Percentiles rank a stretch among this genome's conserved stretches.
phyloP scores from a whole-genome alignment of 495 filamentous ascomycete species.

The Baudoinia panamericana region DNA sequence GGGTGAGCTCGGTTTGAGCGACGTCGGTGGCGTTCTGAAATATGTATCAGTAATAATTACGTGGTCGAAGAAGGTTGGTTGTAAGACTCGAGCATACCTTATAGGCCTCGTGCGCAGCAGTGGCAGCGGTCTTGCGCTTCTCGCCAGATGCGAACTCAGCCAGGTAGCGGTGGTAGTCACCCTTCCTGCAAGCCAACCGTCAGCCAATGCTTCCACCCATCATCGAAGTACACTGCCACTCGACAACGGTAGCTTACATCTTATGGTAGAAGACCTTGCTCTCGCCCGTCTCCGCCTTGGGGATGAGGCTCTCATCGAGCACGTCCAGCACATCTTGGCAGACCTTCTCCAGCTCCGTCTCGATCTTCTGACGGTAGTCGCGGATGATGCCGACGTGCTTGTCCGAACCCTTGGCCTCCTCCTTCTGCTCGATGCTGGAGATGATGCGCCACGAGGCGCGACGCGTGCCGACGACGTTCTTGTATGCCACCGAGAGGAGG shows the following conservation, averaged over 20 bases:
- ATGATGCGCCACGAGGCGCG: constrained; percentile 99
- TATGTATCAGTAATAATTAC: not conserved
- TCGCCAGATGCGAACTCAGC: constrained; percentile 97
- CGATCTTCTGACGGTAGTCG: constrained; percentile 98
- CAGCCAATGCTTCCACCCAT: constrained; percentile 1
- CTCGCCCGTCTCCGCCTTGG: constrained; percentile 95
- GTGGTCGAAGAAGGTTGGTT: not conserved
- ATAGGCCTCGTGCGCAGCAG: constrained; percentile 92
- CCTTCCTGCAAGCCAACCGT: constrained; percentile 57
- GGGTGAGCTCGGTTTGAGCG: constrained; percentile 92
- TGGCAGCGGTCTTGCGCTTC: constrained; percentile 92
- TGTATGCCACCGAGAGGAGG: constrained; percentile 97
- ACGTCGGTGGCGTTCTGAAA: constrained; percentile 73
- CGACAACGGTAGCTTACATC: constrained; percentile 86
- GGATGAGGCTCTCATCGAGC: constrained; percentile 87
- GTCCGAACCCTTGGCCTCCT: constrained; percentile 97
- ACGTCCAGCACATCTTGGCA: constrained; percentile 98
- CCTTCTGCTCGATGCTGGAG: constrained; percentile 99
- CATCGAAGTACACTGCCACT: not conserved
- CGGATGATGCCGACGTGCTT: constrained; percentile 93
- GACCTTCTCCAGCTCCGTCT: constrained; percentile 92
- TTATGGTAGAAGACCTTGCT: constrained; percentile 99
- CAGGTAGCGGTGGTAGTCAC: constrained; percentile 99
- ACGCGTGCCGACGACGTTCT: constrained; percentile 98
- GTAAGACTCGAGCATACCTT: constrained; percentile 40